Evolutionary conservation across 1,139 yeast species (phyloP).

Genomic region (Casaregolazyma suthepensis): DNA sequence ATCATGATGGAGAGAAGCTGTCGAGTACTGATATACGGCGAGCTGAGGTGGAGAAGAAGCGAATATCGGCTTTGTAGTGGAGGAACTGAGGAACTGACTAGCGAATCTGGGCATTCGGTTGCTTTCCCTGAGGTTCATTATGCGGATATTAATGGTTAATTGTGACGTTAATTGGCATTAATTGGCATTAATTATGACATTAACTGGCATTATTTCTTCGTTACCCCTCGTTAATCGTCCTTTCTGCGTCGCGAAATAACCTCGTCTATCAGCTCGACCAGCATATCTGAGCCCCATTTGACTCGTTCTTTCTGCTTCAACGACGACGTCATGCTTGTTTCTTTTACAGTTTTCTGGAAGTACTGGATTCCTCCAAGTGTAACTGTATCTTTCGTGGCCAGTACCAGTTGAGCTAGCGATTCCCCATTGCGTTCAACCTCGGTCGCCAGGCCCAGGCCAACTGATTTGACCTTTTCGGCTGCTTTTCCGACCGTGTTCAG

Average conservation of each 20-base stretch:
- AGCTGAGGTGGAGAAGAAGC: conserved; percentile 20
- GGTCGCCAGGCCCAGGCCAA: conserved; percentile 21
- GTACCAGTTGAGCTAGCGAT: conserved; percentile 47
- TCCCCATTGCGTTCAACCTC: conserved; percentile 45
- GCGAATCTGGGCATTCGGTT: too few relatives aligned
- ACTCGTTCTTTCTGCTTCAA: conserved; percentile 55
- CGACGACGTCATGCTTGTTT: conserved; percentile 13
- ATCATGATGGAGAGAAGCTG: conserved; percentile 62
- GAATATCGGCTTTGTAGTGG: not conserved
- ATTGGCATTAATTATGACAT: too few relatives aligned
- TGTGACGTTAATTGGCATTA: not conserved
- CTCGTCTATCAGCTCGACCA: conserved; percentile 52
- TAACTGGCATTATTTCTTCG: too few relatives aligned
- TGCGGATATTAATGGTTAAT: too few relatives aligned
- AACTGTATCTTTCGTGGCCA: conserved; percentile 58
- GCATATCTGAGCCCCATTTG: conserved; percentile 61
- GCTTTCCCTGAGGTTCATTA: too few relatives aligned
- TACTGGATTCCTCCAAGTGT: conserved; percentile 69
- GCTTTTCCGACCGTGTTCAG: conserved; percentile 61
- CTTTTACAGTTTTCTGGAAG: conserved; percentile 50
- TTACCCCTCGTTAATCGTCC: not conserved
- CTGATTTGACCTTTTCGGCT: conserved; percentile 32
- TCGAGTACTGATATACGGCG: conserved; percentile 66
- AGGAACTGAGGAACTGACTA: too few relatives aligned
- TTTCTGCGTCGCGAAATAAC: conserved; percentile 25